Percentiles rank a stretch among this genome's conserved stretches.
Evolutionary conservation across 306 rosid species (phyloP).

Genomic region (Cucumis hystrix): DNA sequence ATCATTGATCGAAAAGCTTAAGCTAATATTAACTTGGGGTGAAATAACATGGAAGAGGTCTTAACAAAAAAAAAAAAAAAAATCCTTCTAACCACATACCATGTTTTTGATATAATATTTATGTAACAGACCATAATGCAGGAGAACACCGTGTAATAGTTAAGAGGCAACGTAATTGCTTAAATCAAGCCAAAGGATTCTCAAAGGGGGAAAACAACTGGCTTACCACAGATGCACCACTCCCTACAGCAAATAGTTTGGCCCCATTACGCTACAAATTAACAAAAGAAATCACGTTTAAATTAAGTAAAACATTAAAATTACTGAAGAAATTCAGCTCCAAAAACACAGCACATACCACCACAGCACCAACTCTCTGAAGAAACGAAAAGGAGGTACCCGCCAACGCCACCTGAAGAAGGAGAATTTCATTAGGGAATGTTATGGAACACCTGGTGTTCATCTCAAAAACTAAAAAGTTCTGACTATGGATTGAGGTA

Average conservation of each 20-base stretch:
- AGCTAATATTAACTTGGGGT: no score
- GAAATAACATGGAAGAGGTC: no score
- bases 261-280: conserved; percentile 31
- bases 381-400: conserved; percentile 29
- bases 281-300: not conserved
- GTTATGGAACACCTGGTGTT: not conserved
- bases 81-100: no score
- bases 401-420: conserved; percentile 30
- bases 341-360: conserved; percentile 15
- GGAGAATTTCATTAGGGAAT: not conserved
- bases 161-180: not conserved
- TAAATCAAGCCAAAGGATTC: not conserved
- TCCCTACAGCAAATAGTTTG: conserved; percentile 29
- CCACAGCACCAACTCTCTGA: conserved; percentile 32
- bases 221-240: conserved; percentile 34
- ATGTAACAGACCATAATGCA: not conserved
- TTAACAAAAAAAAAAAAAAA: no score
- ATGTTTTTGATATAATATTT: no score
- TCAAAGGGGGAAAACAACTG: not conserved
- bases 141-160: not conserved
- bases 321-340: not conserved
- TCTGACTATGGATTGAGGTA: not conserved
- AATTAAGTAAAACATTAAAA: not conserved
- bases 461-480: not conserved
- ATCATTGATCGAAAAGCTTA: no score